Conservation (phyloP, 2,329 filamentous ascomycete genomes). For the Phoma sp. region DNA sequence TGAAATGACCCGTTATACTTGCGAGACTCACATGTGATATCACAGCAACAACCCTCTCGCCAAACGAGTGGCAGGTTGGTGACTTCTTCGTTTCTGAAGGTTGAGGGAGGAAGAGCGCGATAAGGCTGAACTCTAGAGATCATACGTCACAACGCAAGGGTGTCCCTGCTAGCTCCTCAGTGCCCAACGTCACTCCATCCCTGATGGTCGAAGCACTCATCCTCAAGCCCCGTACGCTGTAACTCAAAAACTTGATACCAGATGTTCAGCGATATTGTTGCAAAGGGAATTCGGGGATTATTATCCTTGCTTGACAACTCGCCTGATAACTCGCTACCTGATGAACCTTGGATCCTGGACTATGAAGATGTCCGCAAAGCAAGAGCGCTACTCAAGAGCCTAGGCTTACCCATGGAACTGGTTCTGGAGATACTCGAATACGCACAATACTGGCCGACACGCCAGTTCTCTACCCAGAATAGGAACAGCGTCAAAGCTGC, state of each 20-base stretch:
- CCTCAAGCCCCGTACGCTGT: not conserved
- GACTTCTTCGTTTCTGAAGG: too few species aligned
- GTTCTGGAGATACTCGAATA: constrained; percentile 36
- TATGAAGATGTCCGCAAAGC: constrained; percentile 34
- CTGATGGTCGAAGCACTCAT: not conserved
- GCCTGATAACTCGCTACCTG: not conserved
- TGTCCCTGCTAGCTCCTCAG: constrained; percentile 1
- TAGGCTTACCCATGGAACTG: constrained; percentile 39
- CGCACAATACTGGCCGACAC: constrained; percentile 35
- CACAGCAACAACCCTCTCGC: too few species aligned
- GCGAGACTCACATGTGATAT: too few species aligned
- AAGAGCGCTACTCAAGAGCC: constrained; percentile 29
- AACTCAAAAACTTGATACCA: not conserved
- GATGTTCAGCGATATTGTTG: not conserved
- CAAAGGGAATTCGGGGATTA: not conserved
- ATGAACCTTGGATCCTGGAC: constrained; percentile 5
- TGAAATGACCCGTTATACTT: too few species aligned
- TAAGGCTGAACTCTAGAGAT: not conserved
- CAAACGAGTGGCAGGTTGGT: too few species aligned
- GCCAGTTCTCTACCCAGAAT: constrained; percentile 4
- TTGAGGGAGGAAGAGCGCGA: not conserved
- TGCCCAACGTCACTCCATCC: constrained; percentile 1
- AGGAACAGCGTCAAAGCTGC: not conserved
- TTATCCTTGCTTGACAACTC: not conserved
- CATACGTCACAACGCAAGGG: not conserved